Conservation (phyloP, 2,329 filamentous ascomycete genomes). For the Cryphonectria radicalis region DNA sequence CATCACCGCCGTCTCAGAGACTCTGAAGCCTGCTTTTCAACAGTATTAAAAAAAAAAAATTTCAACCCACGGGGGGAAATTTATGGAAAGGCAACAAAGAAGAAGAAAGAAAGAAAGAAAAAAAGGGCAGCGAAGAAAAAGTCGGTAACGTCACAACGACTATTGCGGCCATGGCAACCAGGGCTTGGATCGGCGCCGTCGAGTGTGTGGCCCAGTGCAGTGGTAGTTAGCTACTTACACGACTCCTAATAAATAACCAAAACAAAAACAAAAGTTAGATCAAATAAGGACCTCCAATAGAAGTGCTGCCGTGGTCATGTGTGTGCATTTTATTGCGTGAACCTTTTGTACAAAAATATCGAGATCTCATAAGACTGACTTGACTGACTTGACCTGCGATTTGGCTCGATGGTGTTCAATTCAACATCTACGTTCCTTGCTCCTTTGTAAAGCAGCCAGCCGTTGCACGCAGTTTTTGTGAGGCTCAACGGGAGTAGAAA, state of each 20-base stretch:
- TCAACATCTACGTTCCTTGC: too few species aligned
- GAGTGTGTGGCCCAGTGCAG: conserved; percentile 16
- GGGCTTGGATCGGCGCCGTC: conserved; percentile 14
- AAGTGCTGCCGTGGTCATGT: too few species aligned
- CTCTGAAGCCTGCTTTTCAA: conserved; percentile 11
- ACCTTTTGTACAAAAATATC: too few species aligned
- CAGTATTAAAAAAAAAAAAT: not conserved
- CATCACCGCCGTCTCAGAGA: conserved; percentile 2
- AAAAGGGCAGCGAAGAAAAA: conserved; percentile 24
- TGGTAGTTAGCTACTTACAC: conserved; percentile 18
- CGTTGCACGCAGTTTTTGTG: too few species aligned
- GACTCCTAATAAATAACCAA: conserved; percentile 22
- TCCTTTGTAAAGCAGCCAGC: too few species aligned
- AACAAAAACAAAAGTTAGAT: conserved; percentile 16
- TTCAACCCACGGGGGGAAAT: not conserved
- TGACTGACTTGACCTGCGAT: too few species aligned
- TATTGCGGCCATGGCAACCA: conserved; percentile 22
- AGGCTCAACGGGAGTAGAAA: too few species aligned
- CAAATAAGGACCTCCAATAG: not conserved
- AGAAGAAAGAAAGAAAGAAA: not conserved
- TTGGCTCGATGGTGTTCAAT: too few species aligned
- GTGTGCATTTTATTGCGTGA: too few species aligned
- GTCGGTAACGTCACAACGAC: conserved; percentile 29
- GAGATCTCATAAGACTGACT: too few species aligned
- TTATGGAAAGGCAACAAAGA: not conserved